Conservation (phyloP, 257 asterid genomes). For the Salvia splendens region DNA sequence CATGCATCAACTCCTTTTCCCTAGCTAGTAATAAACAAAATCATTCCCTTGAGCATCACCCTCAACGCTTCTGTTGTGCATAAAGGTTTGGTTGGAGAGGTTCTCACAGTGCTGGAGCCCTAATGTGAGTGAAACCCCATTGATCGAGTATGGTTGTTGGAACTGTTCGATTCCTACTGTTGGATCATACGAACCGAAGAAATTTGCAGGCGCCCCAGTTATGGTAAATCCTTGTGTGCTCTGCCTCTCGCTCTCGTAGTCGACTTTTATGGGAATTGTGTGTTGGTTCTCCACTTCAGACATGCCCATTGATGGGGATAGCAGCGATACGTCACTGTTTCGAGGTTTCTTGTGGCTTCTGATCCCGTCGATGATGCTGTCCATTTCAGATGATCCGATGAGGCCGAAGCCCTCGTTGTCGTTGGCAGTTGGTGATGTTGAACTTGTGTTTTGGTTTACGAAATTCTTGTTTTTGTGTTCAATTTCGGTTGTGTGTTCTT, state of each 20-base stretch:
- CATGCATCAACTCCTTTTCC: slow-evolving; percentile 13
- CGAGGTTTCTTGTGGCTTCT: slow-evolving; percentile 63
- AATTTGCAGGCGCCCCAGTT: slow-evolving; percentile 66
- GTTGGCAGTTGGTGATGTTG: slow-evolving; percentile 35
- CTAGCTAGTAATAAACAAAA: background rate
- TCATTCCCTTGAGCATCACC: too few relatives aligned
- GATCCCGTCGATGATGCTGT: background rate
- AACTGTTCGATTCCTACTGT: slow-evolving; percentile 56
- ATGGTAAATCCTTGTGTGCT: slow-evolving; percentile 52
- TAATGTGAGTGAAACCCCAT: slow-evolving; percentile 74
- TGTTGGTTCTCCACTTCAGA: slow-evolving; percentile 30
- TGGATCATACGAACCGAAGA: slow-evolving; percentile 61
- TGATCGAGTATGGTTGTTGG: slow-evolving; percentile 56
- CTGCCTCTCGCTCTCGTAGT: slow-evolving; percentile 45
- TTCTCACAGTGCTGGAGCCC: slow-evolving; percentile 70
- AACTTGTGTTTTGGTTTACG: slow-evolving; percentile 17
- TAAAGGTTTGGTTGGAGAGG: slow-evolving; percentile 32
- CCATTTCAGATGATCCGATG: slow-evolving; percentile 23
- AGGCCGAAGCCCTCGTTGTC: slow-evolving; percentile 50
- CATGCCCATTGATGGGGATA: slow-evolving; percentile 40
- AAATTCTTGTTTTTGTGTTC: slow-evolving; percentile 25
- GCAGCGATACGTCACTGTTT: slow-evolving; percentile 5
- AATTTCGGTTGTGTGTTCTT: slow-evolving; percentile 29
- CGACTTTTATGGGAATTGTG: slow-evolving; percentile 43
- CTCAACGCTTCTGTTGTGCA: too few relatives aligned